Evolutionary conservation across 805 yeast species (phyloP).

Genomic region (Lipomyces anomalus): DNA sequence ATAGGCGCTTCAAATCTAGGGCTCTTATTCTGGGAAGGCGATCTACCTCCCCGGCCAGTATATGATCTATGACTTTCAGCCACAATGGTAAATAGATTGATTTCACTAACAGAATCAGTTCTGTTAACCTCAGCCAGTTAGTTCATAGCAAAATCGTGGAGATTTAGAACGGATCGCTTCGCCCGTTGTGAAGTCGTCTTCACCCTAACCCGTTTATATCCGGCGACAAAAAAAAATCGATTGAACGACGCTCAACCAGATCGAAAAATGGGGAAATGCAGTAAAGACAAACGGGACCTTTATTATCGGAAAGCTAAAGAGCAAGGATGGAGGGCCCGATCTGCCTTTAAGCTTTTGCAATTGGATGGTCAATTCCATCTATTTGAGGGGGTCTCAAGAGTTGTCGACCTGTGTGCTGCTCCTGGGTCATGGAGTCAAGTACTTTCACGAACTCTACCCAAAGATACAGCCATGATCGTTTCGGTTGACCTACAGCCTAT

Average conservation of each 20-base stretch:
- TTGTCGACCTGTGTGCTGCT: constrained; percentile 96
- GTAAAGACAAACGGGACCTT: constrained; percentile 24
- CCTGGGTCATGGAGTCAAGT: constrained; percentile 99
- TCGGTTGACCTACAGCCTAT: constrained; percentile 97
- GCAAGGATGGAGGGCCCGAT: constrained; percentile 95
- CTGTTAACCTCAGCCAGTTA: too few species aligned
- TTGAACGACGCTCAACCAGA: background rate
- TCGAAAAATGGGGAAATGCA: constrained; percentile 25
- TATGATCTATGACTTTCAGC: too few species aligned
- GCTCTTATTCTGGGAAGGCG: too few species aligned
- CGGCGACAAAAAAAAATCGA: background rate
- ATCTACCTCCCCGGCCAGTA: too few species aligned
- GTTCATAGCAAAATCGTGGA: too few species aligned
- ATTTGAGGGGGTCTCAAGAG: constrained; percentile 65
- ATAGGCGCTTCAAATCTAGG: too few species aligned
- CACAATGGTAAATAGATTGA: too few species aligned
- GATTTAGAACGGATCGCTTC: too few species aligned
- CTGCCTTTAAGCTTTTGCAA: constrained; percentile 90
- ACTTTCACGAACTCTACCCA: constrained; percentile 50
- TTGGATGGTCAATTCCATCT: constrained; percentile 84
- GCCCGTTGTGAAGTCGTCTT: too few species aligned
- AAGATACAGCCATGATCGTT: constrained; percentile 60
- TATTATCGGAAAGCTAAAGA: constrained; percentile 77
- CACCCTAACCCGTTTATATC: too few species aligned
- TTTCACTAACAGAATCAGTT: too few species aligned